These are phyloP conservation scores for Chaetomium fimeti DNA, from an alignment of 495 filamentous ascomycete species.

Conservation along the genomic window DNA sequence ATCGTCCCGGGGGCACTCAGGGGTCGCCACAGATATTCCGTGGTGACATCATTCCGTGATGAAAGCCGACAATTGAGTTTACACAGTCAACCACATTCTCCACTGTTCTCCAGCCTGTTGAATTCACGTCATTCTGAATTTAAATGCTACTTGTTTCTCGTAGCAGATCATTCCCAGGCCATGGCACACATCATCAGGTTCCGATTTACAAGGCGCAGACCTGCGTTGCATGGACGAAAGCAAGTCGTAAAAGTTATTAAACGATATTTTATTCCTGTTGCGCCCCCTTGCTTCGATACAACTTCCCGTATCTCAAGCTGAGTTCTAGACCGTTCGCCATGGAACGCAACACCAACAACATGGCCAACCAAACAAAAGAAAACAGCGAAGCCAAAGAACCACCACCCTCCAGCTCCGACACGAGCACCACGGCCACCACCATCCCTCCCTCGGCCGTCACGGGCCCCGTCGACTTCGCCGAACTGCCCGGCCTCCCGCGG, in stretches of 20 bases:
- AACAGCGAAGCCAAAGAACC: neutral
- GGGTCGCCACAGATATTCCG: neutral
- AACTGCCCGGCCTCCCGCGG: slow-evolving; percentile 39
- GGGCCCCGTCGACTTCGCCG: slow-evolving; percentile 13
- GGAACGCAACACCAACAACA: neutral
- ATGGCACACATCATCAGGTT: slow-evolving; percentile 6
- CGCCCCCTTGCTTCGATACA: neutral
- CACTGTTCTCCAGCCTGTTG: neutral
- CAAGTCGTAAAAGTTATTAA: too few species aligned
- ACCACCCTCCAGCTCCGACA: neutral
- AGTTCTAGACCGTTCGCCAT: neutral
- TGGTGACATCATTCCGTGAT: slow-evolving; percentile 9
- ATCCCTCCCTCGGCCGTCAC: neutral
- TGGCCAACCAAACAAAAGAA: neutral
- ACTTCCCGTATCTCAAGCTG: neutral
- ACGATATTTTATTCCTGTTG: too few species aligned
- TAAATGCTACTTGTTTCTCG: too few species aligned
- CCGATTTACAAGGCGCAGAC: neutral
- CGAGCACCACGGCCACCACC: neutral
- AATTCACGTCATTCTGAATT: neutral
- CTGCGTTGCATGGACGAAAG: too few species aligned
- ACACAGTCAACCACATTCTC: too few species aligned
- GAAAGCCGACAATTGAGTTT: neutral
- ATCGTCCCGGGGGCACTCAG: neutral
- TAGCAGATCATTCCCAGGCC: neutral